These are phyloP conservation scores for Epichloe gansuensis DNA, from an alignment of 2,329 filamentous ascomycete species.

Conservation along the genomic window DNA sequence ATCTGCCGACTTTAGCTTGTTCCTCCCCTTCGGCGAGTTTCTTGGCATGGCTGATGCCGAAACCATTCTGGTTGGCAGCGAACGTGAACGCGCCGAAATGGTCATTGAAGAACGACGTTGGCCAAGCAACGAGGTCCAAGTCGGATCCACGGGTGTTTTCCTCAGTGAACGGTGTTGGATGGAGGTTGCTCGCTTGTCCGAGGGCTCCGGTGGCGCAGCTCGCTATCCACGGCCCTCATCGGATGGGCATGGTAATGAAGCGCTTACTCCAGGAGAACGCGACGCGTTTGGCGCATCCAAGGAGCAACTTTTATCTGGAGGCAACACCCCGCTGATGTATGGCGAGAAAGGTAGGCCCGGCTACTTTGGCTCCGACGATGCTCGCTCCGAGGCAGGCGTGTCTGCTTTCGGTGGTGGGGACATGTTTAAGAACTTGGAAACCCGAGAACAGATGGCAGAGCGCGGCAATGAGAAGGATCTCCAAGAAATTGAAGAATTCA, in stretches of 20 bases:
- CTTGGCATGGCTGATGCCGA: constrained; percentile 78
- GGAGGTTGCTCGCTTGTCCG: constrained; percentile 66
- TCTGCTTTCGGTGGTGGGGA: constrained; percentile 88
- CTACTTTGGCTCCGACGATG: constrained; percentile 76
- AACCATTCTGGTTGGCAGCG: constrained; percentile 75
- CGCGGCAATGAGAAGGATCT: constrained; percentile 85
- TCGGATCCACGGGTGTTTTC: constrained; percentile 89
- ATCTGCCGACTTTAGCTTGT: constrained; percentile 89
- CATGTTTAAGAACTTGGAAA: constrained; percentile 97
- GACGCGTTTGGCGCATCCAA: constrained; percentile 50
- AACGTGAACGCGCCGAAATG: constrained; percentile 80
- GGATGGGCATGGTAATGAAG: constrained; percentile 52
- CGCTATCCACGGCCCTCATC: constrained; percentile 33
- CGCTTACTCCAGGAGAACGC: constrained; percentile 43
- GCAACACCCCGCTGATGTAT: constrained; percentile 46
- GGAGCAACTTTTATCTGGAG: constrained; percentile 41
- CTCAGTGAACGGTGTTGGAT: constrained; percentile 93
- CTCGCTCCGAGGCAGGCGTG: constrained; percentile 78
- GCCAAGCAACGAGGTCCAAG: constrained; percentile 80
- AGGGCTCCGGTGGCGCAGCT: constrained; percentile 41
- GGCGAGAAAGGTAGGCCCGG: constrained; percentile 65
- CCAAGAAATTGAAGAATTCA: constrained; percentile 77
- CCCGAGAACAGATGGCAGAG: constrained; percentile 85
- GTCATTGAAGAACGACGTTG: constrained; percentile 88
- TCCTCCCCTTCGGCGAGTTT: constrained; percentile 92